Base-by-base conservation (phyloP, 768 basidiomycete genomes). In the Suillus lakei region DNA sequence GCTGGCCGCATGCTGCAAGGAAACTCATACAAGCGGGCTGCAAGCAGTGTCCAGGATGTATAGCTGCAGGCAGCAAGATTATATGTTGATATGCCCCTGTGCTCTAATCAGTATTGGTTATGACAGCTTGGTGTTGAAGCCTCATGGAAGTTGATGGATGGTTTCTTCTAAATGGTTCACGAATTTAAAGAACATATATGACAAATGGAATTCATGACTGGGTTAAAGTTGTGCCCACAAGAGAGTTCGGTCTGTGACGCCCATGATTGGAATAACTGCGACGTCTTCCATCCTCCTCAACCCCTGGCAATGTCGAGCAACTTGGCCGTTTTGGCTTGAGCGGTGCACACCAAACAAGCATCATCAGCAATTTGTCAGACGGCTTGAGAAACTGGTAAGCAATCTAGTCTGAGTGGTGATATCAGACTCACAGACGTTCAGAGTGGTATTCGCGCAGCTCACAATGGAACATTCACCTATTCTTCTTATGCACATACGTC, bases 401-500 rank as follows among this genome's bases (percentile, higher is more conserved):
- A n/a, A 39, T 61, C 41, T 67, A 32, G 60, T 28, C 56, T 56
- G 23, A 39, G 44, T 56, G 64, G 58, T 61, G 54, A 34, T 66
- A 72, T 63, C 74, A 68, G 32, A 64, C 64, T 63, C 63, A 69
- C 64, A 61, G 51, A 61, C 46, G 65, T 62, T 12, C 66, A 91
- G 93, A 65, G 96, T 99, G 68, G 96, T 98, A 10, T 99, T 99
- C 74, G 91, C 97, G 53, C 94, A 97, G 79, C 85, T 99, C 18
- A 87, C 97, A 36, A 95, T 99, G 94, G 97, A 99, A 74, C 93
- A 95, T 77, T 97, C 97, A 50, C 96, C 98, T 94, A 56, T 88
- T 96, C 80, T 96, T 96, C 80, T 85, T 96, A 60, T 89, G 89
- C 82, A 89, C 91, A 13, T 97, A 97, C 77, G 85, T 88, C 68